Evolutionary conservation across 2,329 filamentous ascomycete genomes (phyloP).

Genomic region (Trichophyton benhamiae): DNA sequence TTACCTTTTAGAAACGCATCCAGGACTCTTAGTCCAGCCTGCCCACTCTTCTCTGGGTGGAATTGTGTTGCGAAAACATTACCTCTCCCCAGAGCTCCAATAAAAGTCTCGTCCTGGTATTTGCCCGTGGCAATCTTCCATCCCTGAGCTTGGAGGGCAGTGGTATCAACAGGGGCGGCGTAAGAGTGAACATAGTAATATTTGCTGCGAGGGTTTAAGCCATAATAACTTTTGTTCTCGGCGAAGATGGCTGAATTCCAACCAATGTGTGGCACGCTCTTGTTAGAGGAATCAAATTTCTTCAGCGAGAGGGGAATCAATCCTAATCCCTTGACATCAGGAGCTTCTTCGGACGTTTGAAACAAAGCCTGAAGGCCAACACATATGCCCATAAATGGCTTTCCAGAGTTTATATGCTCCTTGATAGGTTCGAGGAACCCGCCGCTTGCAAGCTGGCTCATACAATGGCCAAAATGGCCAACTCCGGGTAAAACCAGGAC

Average conservation of each 20-base stretch:
- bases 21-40: constrained; percentile 71
- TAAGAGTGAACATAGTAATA: constrained; percentile 99
- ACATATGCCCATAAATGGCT: constrained; percentile 96
- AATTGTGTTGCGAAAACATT: constrained; percentile 92
- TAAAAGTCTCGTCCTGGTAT: constrained; percentile 80
- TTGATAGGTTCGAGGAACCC: constrained; percentile 74
- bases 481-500: constrained; percentile 86
- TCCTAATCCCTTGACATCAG: constrained; percentile 58
- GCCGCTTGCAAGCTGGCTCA: constrained; percentile 67
- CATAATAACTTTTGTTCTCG: constrained; percentile 53
- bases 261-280: constrained; percentile 96
- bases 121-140: constrained; percentile 86
- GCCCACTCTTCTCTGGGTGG: constrained; percentile 93
- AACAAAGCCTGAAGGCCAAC: constrained; percentile 89
- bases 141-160: constrained; percentile 63
- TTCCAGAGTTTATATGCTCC: constrained; percentile 74
- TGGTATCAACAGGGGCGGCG: constrained; percentile 62
- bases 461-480: constrained; percentile 93
- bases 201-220: constrained; percentile 67
- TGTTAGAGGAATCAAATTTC: constrained; percentile 63
- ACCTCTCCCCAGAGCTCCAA: constrained; percentile 74
- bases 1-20: constrained; percentile 74
- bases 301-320: constrained; percentile 58
- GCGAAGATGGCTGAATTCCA: constrained; percentile 67
- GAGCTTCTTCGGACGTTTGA: constrained; percentile 68